Conservation (phyloP, 2,329 filamentous ascomycete genomes). For the Capronia americana region DNA sequence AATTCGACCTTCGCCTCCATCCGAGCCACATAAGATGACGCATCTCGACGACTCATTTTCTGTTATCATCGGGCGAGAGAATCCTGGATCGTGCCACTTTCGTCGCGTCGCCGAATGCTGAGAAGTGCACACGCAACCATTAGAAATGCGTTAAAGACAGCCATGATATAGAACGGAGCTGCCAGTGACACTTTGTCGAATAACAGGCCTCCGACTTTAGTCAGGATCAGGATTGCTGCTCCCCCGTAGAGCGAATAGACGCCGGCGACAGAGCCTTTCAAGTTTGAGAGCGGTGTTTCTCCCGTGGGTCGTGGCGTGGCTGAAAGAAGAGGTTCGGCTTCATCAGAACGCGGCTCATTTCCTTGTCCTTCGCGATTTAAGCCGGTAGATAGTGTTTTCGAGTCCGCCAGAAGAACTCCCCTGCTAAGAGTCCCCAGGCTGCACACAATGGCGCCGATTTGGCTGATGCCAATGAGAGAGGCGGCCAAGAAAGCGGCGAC, state of each 20-base stretch:
- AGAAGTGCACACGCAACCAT: conserved; percentile 49
- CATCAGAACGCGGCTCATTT: conserved; percentile 3
- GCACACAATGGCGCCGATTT: conserved; percentile 96
- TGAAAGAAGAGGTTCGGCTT: conserved; percentile 24
- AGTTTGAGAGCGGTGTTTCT: conserved; percentile 54
- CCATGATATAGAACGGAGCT: conserved; percentile 94
- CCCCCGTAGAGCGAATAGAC: conserved; percentile 92
- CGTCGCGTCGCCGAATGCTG: conserved; percentile 14
- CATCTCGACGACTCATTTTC: not conserved
- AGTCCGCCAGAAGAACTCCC: conserved; percentile 67
- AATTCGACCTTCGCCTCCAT: not conserved
- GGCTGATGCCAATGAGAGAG: conserved; percentile 82
- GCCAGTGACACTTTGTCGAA: conserved; percentile 78
- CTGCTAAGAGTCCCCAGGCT: conserved; percentile 86
- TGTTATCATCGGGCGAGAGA: not conserved
- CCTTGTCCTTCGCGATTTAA: conserved; percentile 1
- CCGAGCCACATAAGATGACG: not conserved
- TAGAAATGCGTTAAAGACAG: conserved; percentile 78
- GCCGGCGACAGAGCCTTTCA: conserved; percentile 94
- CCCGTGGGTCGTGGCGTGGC: not conserved
- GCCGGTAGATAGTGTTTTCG: conserved; percentile 30
- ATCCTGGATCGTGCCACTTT: not conserved
- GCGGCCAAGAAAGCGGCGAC: conserved; percentile 76
- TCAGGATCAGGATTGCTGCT: conserved; percentile 85
- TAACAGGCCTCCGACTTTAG: conserved; percentile 84